Percentiles rank a stretch among this genome's conserved stretches.
Conservation (phyloP, 176 grass and related monocot genomes). For the Triticum timopheevii region DNA sequence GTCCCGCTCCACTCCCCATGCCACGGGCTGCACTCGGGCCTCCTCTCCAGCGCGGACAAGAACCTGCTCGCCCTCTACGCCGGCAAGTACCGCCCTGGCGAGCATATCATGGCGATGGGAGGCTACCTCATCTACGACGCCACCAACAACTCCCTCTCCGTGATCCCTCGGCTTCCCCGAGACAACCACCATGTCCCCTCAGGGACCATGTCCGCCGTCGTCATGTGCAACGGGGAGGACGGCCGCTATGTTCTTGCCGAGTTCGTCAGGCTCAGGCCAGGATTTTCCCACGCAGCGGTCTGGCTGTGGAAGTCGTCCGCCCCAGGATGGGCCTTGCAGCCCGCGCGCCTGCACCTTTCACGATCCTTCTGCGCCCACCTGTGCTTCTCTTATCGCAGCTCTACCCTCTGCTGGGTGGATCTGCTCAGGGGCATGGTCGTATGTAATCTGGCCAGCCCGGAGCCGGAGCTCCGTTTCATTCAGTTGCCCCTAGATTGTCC, state of each 20-base stretch:
- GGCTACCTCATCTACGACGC: not conserved
- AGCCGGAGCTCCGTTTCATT: too few relatives aligned
- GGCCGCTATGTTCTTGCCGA: conserved; percentile 2
- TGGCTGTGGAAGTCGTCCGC: not conserved
- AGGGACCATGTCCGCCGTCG: not conserved
- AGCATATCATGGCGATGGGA: not conserved
- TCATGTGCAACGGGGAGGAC: not conserved
- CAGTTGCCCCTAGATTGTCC: too few relatives aligned
- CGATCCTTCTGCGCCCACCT: not conserved
- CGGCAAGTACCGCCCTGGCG: not conserved
- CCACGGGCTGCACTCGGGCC: not conserved
- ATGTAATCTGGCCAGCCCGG: too few relatives aligned
- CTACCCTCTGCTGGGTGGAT: too few relatives aligned
- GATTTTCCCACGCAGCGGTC: not conserved
- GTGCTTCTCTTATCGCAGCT: too few relatives aligned
- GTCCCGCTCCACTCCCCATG: not conserved
- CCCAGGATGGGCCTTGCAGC: not conserved
- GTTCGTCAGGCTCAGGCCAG: not conserved
- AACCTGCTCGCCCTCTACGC: not conserved
- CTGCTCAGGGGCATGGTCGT: too few relatives aligned
- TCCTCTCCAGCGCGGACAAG: not conserved
- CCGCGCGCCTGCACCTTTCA: not conserved
- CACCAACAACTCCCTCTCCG: not conserved
- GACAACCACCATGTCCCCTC: rapidly evolving
- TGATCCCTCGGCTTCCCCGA: not conserved